These are phyloP conservation scores for Begonia masoniana DNA, from an alignment of 306 rosid genomes.

Conservation along the genomic window DNA sequence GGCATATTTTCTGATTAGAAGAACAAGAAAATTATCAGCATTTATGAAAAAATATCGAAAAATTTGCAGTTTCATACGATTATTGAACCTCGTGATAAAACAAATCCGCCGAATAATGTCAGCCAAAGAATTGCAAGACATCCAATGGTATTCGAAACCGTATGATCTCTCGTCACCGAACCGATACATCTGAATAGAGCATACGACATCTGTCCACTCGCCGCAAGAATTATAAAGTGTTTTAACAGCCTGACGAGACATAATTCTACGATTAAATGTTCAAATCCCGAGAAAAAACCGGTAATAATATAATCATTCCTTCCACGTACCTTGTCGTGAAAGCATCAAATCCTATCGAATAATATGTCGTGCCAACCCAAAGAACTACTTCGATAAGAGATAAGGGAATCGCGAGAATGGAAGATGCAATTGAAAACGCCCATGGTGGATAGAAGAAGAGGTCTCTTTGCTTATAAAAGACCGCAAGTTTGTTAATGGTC, in stretches of 20 bases:
- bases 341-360: conserved; percentile 31
- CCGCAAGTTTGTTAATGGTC: conserved; percentile 36
- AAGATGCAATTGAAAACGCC: conserved; percentile 33
- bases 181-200: conserved; percentile 32
- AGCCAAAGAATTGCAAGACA: conserved; percentile 28
- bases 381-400: conserved; percentile 26
- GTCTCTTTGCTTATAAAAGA: conserved; percentile 43
- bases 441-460: conserved; percentile 36
- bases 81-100: conserved; percentile 26
- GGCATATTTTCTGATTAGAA: conserved; percentile 33
- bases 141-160: conserved; percentile 41
- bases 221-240: conserved; percentile 20
- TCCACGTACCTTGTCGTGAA: conserved; percentile 18
- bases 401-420: conserved; percentile 28
- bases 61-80: neutral
- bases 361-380: conserved; percentile 34
- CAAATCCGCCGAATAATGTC: conserved; percentile 35
- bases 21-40: neutral
- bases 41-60: neutral
- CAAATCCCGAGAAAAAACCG: neutral
- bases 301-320: too few relatives aligned
- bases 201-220: conserved; percentile 30
- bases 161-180: conserved; percentile 28
- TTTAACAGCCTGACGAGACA: conserved; percentile 26
- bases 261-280: neutral